Base-by-base conservation (phyloP, 2,329 filamentous ascomycete species). In the Monosporascus sp. region DNA sequence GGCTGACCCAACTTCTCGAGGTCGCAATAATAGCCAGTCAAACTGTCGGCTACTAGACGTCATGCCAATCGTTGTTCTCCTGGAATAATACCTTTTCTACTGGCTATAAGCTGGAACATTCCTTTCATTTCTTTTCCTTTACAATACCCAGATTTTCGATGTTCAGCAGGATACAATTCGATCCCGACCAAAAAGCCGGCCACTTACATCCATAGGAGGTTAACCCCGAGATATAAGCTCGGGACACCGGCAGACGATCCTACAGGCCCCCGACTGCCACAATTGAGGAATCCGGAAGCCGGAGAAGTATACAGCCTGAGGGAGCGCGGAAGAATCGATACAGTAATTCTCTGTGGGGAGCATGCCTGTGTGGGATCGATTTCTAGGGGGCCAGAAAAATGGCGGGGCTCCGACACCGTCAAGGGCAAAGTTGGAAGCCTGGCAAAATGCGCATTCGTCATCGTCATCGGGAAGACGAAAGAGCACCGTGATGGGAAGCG, bases 331-430 rank as follows among this genome's bases (percentile, higher is more conserved):
- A 22, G 17, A 44, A 36, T 24, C 24, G 36, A 25, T 41, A 39
- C 22, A 38, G 31, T 34, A 34, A 34, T 34, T 34, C 31, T 34
- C 31, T 34, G 31, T 34, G 17, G 52, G 46, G 25, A 47, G 34
- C 34, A 51, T 48, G 45, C 57, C 55, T 72, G 24, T 72, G 70
- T 72, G 68, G 65, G 69, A 72, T 58, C 68, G 68, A 31, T 59
- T 71, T 48, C 67, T 63, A 55, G 62, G 60, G 41, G 51, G 51
- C 42, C 61, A 59, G 57, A 65, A 61, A 48, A 60, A 65, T 24
- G 59, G 54, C 31, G 58, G 54, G 27, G 54, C 56, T 24, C 51
- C 61, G 36, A 34, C 56, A 37, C 38, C 64, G 22, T 55, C 60
- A 34, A 60, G 62, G 49, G 66, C 64, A 59, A 68, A 67, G 51